Evolutionary conservation across 129 eudicot species (phyloP), one percentile per base, ranked within the genome.

Genomic region (Rutidosis leptorrhynchoides): DNA sequence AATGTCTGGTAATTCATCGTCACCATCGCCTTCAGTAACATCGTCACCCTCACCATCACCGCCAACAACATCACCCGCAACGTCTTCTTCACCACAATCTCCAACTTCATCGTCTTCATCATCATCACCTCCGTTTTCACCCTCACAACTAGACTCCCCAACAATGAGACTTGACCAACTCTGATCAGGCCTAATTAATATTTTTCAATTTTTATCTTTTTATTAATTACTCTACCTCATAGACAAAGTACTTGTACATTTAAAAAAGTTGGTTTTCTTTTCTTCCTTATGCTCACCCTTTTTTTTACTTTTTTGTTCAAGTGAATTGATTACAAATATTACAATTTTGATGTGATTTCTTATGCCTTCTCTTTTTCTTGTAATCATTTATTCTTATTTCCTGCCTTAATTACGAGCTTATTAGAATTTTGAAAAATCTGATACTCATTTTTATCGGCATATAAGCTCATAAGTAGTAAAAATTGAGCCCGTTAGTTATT

Each of bases 61-160:
- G 4, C 49, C 78, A 19, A 17, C 28, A 10, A 1, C 52, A 46
- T 70, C 84, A 32, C 22, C 61, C 16, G 14, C 49, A 26, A 43
- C 65, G 1, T 74, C 78, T 24, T 45, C 79, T 12, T 64, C 77
- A n/a, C 27, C 65, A 6, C 58, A 9, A 7, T 69, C 80, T 19
- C 46, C 77, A 17, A 29, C 74, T 3, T 45, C 67, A 3, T 68
- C 81, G 0, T 62, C 67, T 15, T 74, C 80, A n/a, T 43, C 78
- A 7, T 15, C 75, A 3, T 45, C 67, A 4, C 74, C 83, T 27
- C 92, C 83, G 20, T 53, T 69, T 59, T 79, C 90, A 2, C 83
- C 88, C 24, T 70, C 85, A 25, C 70, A 82, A 28, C 77, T 74
- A 46, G 82, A 80, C 3, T 89, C 96, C 32, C 96, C 96, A 33